Conservation (phyloP, 2,329 filamentous ascomycete species). For the Colletotrichum euphorbiae region DNA sequence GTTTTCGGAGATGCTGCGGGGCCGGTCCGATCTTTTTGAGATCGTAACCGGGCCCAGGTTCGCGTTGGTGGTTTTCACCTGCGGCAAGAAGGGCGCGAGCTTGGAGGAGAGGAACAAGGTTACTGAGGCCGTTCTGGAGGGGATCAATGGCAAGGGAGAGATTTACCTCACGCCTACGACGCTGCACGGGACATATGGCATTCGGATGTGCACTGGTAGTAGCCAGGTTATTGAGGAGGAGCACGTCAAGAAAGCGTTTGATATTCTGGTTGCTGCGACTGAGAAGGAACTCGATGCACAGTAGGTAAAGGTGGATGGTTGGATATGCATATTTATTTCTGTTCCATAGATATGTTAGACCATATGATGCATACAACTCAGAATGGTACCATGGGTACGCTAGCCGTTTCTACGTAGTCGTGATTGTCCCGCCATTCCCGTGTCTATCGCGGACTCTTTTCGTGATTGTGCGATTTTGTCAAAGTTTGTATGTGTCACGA, state of each 20-base stretch:
- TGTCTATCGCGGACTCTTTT: not conserved
- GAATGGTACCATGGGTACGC: not conserved
- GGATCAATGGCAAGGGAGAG: constrained; percentile 78
- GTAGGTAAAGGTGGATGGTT: not conserved
- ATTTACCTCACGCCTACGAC: constrained; percentile 86
- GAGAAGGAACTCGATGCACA: constrained; percentile 61
- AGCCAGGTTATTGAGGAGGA: constrained; percentile 77
- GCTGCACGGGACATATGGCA: constrained; percentile 79
- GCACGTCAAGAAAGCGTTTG: constrained; percentile 79
- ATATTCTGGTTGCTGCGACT: constrained; percentile 74
- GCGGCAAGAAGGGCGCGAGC: constrained; percentile 53
- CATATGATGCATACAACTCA: not conserved
- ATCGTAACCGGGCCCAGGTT: constrained; percentile 81
- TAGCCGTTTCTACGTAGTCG: not conserved
- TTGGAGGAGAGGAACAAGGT: constrained; percentile 71
- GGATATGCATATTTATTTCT: constrained; percentile 41
- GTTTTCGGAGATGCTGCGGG: constrained; percentile 72
- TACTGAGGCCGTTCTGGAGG: constrained; percentile 81
- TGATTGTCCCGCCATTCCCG: not conserved
- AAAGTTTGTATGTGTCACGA: no score
- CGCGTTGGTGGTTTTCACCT: constrained; percentile 80
- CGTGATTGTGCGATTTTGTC: not conserved
- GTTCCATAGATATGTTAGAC: constrained; percentile 2
- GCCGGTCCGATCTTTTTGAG: constrained; percentile 76
- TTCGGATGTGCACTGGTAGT: constrained; percentile 81